Base-by-base conservation (phyloP, 495 filamentous ascomycete species). In the Aspergillus leporis region DNA sequence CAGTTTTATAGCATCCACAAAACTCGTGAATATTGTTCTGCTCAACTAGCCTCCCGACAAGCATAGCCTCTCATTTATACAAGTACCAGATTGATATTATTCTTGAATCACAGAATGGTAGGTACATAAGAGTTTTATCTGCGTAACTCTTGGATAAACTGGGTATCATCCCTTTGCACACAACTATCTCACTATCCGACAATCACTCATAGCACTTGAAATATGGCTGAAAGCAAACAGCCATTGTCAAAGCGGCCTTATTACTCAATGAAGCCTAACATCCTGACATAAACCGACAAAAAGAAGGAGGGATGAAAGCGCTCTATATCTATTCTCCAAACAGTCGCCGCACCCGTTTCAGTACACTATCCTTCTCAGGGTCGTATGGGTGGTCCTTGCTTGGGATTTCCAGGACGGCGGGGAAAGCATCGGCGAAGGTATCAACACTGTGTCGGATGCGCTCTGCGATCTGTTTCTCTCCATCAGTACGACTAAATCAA, bases 381-480 rank as follows among this genome's bases (percentile, higher is more conserved):
- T 99, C 95, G 66, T 98, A 99, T 8, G 94, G 94, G 67, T 99
- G 94, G 70, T 99, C 94, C 81, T 99, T 99, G 78, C 92, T 96
- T 30, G 95, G 95, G 56, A 98, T 98, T 77, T 99, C 95, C 58
- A 99, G 86, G 52, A 84, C 74, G 13, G 81, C 78, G 12, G 81
- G 81, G 63, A 84, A 83, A 8, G 81, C 74, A n/a, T 83, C 81
- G 53, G 79, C 69, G 65, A 75, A 84, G 19, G 75, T 66, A 58
- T 84, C 81, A 32, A 84, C 78, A 45, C 85, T 84, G 71, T 92
- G 83, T 61, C 95, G 83, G 81, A 99, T 99, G 68, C 86, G 85
- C 68, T 99, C 95, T 21, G 95, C 95, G 57, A 98, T 81, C 93
- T 97, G 63, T 36, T n/a, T 19, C 9, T 12, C 16, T 47, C 1